phyloP scores from a whole-genome alignment of 2,329 filamentous ascomycete species.

The Cladophialophora psammophila region DNA sequence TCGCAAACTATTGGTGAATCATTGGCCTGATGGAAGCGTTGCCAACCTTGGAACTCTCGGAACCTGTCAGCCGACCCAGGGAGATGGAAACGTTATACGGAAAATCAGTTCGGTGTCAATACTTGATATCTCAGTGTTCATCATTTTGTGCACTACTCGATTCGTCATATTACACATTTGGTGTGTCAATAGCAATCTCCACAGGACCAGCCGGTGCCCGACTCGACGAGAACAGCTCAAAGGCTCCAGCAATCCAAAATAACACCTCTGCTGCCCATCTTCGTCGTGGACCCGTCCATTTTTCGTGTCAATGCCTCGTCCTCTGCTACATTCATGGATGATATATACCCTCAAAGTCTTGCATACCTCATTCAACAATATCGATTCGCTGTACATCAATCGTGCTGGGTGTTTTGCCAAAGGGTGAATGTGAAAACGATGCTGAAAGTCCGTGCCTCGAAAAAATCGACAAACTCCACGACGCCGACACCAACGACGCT shows the following conservation, averaged over 20 bases:
- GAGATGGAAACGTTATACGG: not conserved
- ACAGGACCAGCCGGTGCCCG: slow-evolving; percentile 18
- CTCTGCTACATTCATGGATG: slow-evolving; percentile 16
- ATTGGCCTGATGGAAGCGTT: not conserved
- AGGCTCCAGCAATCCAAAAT: slow-evolving; percentile 31
- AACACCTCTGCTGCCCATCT: slow-evolving; percentile 26
- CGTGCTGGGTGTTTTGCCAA: slow-evolving; percentile 19
- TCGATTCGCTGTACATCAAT: slow-evolving; percentile 34
- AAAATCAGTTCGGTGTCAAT: slow-evolving; percentile 9
- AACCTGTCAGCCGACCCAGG: not conserved
- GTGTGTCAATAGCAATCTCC: slow-evolving; percentile 32
- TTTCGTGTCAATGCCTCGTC: slow-evolving; percentile 21
- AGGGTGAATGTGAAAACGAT: slow-evolving; percentile 14
- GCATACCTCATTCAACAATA: slow-evolving; percentile 27
- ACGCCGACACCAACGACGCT: slow-evolving; percentile 29
- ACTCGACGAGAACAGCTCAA: slow-evolving; percentile 14
- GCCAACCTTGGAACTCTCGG: not conserved
- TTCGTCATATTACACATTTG: slow-evolving; percentile 34
- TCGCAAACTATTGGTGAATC: not conserved
- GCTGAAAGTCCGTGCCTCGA: slow-evolving; percentile 10
- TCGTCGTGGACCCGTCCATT: slow-evolving; percentile 12
- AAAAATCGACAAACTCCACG: slow-evolving; percentile 8
- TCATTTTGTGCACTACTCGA: slow-evolving; percentile 33
- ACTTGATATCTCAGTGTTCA: slow-evolving; percentile 24
- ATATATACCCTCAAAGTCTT: slow-evolving; percentile 25